A percentile compares a stretch with the other conserved stretches of the same genome.
Conservation (phyloP, 2,329 filamentous ascomycete species). For the Clonostachys solani region DNA sequence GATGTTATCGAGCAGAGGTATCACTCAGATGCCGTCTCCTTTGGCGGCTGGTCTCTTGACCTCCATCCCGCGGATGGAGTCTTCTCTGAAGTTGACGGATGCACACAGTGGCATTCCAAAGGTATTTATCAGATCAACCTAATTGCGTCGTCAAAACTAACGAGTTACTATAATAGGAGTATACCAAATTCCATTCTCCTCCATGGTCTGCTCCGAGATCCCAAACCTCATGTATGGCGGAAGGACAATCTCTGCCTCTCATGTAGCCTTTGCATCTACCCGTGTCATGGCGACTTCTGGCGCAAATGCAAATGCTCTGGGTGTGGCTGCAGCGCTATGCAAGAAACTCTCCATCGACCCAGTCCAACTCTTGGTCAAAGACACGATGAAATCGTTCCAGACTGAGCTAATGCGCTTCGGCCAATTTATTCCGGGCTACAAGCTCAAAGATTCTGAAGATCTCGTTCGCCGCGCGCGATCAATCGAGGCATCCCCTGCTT, state of each 20-base stretch:
- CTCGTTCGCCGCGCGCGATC: slow-evolving; percentile 6
- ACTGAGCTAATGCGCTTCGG: slow-evolving; percentile 14
- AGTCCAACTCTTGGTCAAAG: slow-evolving; percentile 11
- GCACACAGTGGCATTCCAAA: slow-evolving; percentile 15
- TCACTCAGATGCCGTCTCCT: slow-evolving; percentile 12
- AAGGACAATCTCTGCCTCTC: slow-evolving; percentile 13
- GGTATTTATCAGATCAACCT: slow-evolving; percentile 11
- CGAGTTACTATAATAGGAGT: no score
- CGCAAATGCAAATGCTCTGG: slow-evolving; percentile 13
- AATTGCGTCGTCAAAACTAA: no score
- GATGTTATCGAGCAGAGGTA: slow-evolving; percentile 16
- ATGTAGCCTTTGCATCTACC: slow-evolving; percentile 14
- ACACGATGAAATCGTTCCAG: slow-evolving; percentile 13
- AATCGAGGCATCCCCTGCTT: slow-evolving; percentile 5
- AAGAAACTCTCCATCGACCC: slow-evolving; percentile 10
- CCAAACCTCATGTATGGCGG: slow-evolving; percentile 16
- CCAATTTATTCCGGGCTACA: slow-evolving; percentile 14
- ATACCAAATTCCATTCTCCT: slow-evolving; percentile 9
- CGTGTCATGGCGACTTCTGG: slow-evolving; percentile 16
- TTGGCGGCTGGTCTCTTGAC: slow-evolving; percentile 16
- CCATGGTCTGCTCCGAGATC: slow-evolving; percentile 14
- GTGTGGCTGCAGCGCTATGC: slow-evolving; percentile 12
- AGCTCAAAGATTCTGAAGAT: slow-evolving; percentile 11
- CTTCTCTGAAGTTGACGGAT: slow-evolving; percentile 16
- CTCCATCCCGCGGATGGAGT: slow-evolving; percentile 16